phyloP scores from a whole-genome alignment of 176 grass and related monocot genomes.

The Luzula sylvatica region DNA sequence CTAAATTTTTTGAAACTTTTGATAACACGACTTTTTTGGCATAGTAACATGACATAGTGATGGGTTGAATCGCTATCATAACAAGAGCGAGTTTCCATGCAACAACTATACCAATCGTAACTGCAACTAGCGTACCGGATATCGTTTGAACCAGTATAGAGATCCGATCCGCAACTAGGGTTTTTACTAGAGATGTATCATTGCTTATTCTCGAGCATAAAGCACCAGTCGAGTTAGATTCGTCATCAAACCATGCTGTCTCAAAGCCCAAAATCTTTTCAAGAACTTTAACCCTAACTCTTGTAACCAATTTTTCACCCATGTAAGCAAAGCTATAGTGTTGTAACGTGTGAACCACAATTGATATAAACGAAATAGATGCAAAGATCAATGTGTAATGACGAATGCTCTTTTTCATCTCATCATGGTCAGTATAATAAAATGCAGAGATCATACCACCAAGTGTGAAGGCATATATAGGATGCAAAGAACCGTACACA shows the following conservation, averaged over 20 bases:
- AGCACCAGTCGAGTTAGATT: constrained; percentile 56
- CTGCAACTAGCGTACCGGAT: constrained; percentile 56
- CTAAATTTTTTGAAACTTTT: constrained; percentile 57
- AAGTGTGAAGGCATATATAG: constrained; percentile 66
- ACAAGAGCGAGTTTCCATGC: constrained; percentile 91
- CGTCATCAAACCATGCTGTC: constrained; percentile 83
- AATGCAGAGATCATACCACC: constrained; percentile 87
- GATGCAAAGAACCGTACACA: constrained; percentile 68
- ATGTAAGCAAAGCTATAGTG: constrained; percentile 80
- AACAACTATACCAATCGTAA: constrained; percentile 61
- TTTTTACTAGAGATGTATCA: constrained; percentile 74
- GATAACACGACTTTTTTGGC: constrained; percentile 77
- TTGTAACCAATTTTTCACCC: constrained; percentile 68
- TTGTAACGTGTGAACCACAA: constrained; percentile 58
- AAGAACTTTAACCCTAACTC: constrained; percentile 58
- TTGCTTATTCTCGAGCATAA: constrained; percentile 67
- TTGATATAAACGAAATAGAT: constrained; percentile 53
- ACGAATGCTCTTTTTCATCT: constrained; percentile 66
- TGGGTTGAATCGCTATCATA: constrained; percentile 77
- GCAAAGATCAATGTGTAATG: constrained; percentile 64
- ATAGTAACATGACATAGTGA: constrained; percentile 72
- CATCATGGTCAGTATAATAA: constrained; percentile 52
- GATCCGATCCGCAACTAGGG: constrained; percentile 70
- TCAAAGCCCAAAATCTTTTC: constrained; percentile 88
- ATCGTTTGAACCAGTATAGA: constrained; percentile 79